A percentile compares a stretch with the other conserved stretches of the same genome.
Evolutionary conservation across 352 stramenopile genomes (phyloP).

Genomic region (Phytophthora syringae): DNA sequence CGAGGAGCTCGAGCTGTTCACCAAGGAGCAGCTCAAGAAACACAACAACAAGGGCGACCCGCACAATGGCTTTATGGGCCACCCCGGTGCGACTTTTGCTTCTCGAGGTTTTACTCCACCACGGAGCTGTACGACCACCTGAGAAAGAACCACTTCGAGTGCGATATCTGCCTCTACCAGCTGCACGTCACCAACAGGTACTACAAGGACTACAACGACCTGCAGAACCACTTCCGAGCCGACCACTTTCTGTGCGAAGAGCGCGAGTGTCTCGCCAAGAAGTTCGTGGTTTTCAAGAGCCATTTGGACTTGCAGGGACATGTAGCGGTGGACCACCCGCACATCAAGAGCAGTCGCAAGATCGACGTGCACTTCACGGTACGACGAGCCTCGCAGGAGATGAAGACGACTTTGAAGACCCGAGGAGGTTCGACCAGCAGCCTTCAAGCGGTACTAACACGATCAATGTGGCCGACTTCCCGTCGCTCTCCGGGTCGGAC

Average conservation of each 20-base stretch:
- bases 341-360: conserved; percentile 86
- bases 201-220: conserved; percentile 92
- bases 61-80: conserved; percentile 80
- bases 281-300: conserved; percentile 92
- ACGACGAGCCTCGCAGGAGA: conserved; percentile 56
- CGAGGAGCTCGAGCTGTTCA: conserved; percentile 77
- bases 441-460: conserved; percentile 36
- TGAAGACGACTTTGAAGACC: conserved; percentile 57
- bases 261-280: conserved; percentile 75
- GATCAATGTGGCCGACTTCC: conserved; percentile 90
- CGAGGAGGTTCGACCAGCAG: conserved; percentile 51
- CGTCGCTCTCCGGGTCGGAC: conserved; percentile 62
- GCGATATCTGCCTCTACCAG: conserved; percentile 87
- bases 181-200: conserved; percentile 87
- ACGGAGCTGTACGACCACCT: conserved; percentile 90
- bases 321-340: conserved; percentile 80
- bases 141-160: conserved; percentile 93
- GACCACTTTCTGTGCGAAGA: conserved; percentile 92
- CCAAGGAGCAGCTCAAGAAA: conserved; percentile 77
- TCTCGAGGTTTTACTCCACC: conserved; percentile 87
- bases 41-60: conserved; percentile 79
- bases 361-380: conserved; percentile 90
- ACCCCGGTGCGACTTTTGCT: conserved; percentile 92
- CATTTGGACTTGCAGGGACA: conserved; percentile 89
- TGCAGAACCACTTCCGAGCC: conserved; percentile 91